A percentile compares a stretch with the other conserved stretches of the same genome.
These are phyloP conservation scores for Ramaria sp. DNA, from an alignment of 768 basidiomycete species.

Conservation along the genomic window DNA sequence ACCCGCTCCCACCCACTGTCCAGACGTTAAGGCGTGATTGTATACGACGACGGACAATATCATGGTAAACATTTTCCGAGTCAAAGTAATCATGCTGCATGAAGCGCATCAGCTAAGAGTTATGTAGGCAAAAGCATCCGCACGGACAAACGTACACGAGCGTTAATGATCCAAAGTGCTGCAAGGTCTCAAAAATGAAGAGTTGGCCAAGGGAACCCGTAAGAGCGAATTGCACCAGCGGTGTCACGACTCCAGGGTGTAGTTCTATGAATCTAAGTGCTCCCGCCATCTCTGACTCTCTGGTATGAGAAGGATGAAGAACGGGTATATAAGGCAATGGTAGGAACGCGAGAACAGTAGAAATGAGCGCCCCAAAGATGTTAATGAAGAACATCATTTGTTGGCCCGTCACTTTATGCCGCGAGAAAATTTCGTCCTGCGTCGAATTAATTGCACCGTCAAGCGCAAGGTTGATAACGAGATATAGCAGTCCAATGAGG, in stretches of 20 bases:
- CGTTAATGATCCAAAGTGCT: slow-evolving; percentile 84
- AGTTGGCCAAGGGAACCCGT: slow-evolving; percentile 92
- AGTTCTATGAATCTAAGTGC: slow-evolving; percentile 64
- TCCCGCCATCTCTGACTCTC: slow-evolving; percentile 50
- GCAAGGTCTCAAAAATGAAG: slow-evolving; percentile 94
- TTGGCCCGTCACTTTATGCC: slow-evolving; percentile 69
- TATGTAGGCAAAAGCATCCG: background rate
- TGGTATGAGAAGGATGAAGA: slow-evolving; percentile 54
- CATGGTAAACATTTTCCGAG: slow-evolving; percentile 97
- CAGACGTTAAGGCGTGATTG: slow-evolving; percentile 68
- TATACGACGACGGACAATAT: slow-evolving; percentile 88
- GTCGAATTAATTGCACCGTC: slow-evolving; percentile 94
- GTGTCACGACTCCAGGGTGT: slow-evolving; percentile 66
- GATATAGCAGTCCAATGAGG: slow-evolving; percentile 62
- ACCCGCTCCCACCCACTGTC: slow-evolving; percentile 89
- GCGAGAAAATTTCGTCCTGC: slow-evolving; percentile 90
- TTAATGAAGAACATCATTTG: slow-evolving; percentile 99
- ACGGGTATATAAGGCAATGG: slow-evolving; percentile 78
- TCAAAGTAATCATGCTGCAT: slow-evolving; percentile 85
- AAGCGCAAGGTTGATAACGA: slow-evolving; percentile 77
- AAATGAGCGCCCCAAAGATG: slow-evolving; percentile 67
- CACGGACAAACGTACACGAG: slow-evolving; percentile 51
- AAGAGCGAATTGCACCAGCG: slow-evolving; percentile 75
- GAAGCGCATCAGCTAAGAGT: background rate
- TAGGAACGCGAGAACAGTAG: slow-evolving; percentile 56